Percentiles rank a stretch among this genome's conserved stretches.
Evolutionary conservation across 1,284 basidiomycete genomes (phyloP).

Genomic region (Puccinia triticina): DNA sequence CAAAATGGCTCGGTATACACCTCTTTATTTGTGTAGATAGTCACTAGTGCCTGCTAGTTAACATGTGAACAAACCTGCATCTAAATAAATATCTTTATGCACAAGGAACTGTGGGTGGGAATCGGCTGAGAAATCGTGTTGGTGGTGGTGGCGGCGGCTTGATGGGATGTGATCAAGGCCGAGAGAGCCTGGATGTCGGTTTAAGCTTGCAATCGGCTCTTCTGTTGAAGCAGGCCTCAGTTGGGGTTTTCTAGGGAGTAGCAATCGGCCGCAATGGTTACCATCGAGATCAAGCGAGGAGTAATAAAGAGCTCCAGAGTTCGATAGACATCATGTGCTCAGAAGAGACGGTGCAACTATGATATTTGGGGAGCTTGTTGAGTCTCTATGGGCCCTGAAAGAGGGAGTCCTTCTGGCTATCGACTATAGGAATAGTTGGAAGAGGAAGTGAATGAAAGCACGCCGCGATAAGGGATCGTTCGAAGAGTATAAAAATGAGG

Average conservation of each 20-base stretch:
- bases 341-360: background rate
- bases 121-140: background rate
- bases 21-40: background rate
- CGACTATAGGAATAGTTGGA: too few relatives aligned
- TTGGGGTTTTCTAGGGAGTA: background rate
- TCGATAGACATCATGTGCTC: background rate
- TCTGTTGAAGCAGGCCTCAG: background rate
- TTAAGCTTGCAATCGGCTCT: background rate
- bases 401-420: too few relatives aligned
- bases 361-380: background rate
- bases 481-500: background rate
- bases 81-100: too few relatives aligned
- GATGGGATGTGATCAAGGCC: background rate
- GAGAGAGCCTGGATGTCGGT: background rate
- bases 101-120: too few relatives aligned
- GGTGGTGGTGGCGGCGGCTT: background rate
- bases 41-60: slow-evolving; percentile 9
- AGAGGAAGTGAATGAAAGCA: background rate
- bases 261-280: too few relatives aligned
- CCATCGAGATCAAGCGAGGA: slow-evolving; percentile 14
- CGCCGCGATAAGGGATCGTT: background rate
- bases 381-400: background rate
- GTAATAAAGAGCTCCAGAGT: slow-evolving; percentile 18
- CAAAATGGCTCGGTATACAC: background rate
- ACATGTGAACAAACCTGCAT: background rate